Base-by-base conservation (phyloP, 148 eudicot species). In the Chenopodium album region DNA sequence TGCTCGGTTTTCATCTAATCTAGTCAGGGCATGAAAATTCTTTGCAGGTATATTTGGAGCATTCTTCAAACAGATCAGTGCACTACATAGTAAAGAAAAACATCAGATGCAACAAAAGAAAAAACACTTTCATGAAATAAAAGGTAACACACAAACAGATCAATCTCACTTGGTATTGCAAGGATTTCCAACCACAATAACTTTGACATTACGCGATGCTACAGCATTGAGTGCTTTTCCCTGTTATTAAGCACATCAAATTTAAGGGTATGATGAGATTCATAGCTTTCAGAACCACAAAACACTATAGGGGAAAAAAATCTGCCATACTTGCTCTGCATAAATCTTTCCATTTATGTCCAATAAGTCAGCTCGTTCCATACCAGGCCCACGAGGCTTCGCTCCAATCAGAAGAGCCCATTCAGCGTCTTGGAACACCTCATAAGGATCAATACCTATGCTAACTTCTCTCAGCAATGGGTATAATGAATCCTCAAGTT, bases 371-470 rank as follows among this genome's bases (percentile, higher is more conserved):
- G 99, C 92, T 23, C 99, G 87, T 82, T 97, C 99, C 97, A 97
- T 91, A 69, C 99, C 99, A 52, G 99, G 99, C 17, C 99, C 99
- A 76, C 99, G 93, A 50, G 99, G 99, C 88, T 97, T 97, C 71
- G 99, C 99, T 65, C 99, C 99, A 70, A 97, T 97, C 76, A 97
- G 85, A 87, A 97, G 94, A 41, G 97, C 98, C 99, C 99, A 97
- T 75, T 97, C 99, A 74, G 88, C 97, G 90, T 97, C 95, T 82
- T 88, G 88, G 80, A 97, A 97, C 44, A 97, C 90, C 0, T 97
- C 99, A 76, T 92, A 94, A 52, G 99, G 91, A 85, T 97, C 97
- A 82, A 97, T 91, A 47, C 99, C 90, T 28, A 97, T 94, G 80
- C 92, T 97, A 84, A 97, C 99, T 85, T 90, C 99, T 85, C 99